Base-by-base conservation (phyloP, 257 asterid species). In the Echites panduratus region DNA sequence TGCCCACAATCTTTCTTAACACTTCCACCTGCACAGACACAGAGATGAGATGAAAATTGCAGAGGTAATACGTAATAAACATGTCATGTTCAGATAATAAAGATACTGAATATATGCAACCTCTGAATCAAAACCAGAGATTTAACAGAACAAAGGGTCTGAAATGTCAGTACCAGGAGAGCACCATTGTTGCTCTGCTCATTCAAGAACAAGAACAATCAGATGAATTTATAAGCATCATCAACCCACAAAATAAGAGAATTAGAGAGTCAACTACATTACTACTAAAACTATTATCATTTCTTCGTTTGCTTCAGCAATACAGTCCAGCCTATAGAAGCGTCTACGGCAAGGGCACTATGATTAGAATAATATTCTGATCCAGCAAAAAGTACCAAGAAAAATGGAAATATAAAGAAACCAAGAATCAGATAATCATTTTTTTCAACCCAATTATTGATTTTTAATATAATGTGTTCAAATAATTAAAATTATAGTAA, bases 151-250 rank as follows among this genome's bases (percentile, higher is more conserved):
- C 12, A 12, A 35, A 72, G 50, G 50, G 8, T 16, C 43, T 43
- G 56, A n/a, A 24, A 47, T 27, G 3, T n/a, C 4, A 52, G 32
- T 72, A 32, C n/a, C 50, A 11, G n/a, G 70, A 58, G 52, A 45
- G 47, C 63, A 56, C n/a, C 43, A 9, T 1, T 19, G 68, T 5
- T 19, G 20, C 35, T 20, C 35, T 48, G 53, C 71, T 48, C 20
- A 5, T 27, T 44, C 79, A 57, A 68, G 68, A 68, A 75, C 79
- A 57, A 58, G 68, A 68, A 75, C 70, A 26, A 38, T 69, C 24
- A 7, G 38, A 4, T 32, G 29, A 45, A 70, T 57, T 45, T 57
- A 59, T 58, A 68, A 62, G 48, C 24, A 72, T 7, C 27, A 16
- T 66, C 20, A 43, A 19, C 7, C 0, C 13, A 10, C 22, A n/a